Percentiles rank a stretch among this genome's conserved stretches.
Conservation (phyloP, 2,329 filamentous ascomycete species). For the Penicillium sp. region DNA sequence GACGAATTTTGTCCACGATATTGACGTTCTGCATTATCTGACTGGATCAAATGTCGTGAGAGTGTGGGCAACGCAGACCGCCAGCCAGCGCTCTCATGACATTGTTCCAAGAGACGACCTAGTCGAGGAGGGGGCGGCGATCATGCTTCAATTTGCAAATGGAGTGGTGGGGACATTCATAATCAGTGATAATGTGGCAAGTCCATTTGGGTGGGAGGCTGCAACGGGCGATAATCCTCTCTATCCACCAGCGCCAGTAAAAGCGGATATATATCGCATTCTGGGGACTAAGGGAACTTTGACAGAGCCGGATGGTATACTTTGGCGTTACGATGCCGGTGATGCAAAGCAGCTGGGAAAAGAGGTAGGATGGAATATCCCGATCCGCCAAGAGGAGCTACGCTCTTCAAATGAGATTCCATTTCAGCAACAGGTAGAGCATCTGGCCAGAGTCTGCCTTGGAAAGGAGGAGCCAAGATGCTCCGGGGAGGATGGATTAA, state of each 20-base stretch:
- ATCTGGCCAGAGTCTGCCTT: not conserved
- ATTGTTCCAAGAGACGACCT: no score
- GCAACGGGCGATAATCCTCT: not conserved
- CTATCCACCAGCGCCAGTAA: not conserved
- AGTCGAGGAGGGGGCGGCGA: no score
- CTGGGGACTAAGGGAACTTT: not conserved
- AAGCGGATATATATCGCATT: not conserved
- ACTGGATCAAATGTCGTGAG: no score
- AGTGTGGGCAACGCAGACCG: no score
- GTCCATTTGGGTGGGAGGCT: not conserved
- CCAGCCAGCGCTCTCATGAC: no score
- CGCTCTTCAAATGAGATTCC: not conserved
- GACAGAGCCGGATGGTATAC: not conserved
- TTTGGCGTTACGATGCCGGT: not conserved
- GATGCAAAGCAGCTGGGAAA: not conserved
- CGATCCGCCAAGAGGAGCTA: not conserved
- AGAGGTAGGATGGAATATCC: not conserved
- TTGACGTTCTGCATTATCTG: no score
- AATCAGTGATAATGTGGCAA: no score
- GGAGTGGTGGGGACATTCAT: no score
- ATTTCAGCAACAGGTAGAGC: not conserved
- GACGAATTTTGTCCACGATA: no score
- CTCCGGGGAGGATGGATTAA: not conserved
- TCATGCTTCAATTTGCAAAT: no score
- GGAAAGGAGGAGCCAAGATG: not conserved